phyloP scores from a whole-genome alignment of 345 rosid genomes.

The Hibiscus mutabilis region DNA sequence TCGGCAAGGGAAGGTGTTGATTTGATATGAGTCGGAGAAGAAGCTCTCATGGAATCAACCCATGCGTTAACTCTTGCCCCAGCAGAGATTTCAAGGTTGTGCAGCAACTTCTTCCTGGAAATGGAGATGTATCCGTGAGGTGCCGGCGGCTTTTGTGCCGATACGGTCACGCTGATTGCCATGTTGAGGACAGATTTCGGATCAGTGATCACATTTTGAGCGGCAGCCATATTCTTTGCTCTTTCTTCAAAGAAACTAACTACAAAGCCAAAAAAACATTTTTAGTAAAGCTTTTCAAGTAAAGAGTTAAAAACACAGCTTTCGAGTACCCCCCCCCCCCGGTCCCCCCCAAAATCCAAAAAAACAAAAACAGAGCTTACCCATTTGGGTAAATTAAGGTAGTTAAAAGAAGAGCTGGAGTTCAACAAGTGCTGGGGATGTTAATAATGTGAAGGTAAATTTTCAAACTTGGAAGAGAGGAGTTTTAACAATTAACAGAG shows the following conservation, averaged over 20 bases:
- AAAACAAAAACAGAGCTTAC: slow-evolving; percentile 14
- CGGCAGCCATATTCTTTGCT: slow-evolving; percentile 19
- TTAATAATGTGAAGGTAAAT: neutral
- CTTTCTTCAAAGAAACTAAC: slow-evolving; percentile 30
- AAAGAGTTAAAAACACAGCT: neutral
- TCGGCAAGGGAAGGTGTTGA: slow-evolving; percentile 39
- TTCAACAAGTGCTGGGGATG: neutral
- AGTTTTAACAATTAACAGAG: neutral
- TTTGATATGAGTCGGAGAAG: slow-evolving; percentile 76
- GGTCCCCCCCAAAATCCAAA: neutral
- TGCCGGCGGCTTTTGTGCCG: slow-evolving; percentile 49
- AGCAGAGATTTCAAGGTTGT: slow-evolving; percentile 53
- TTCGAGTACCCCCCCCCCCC: no score
- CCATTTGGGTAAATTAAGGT: slow-evolving; percentile 17
- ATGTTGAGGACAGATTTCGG: slow-evolving; percentile 31
- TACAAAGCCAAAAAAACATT: slow-evolving; percentile 12
- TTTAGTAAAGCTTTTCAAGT: neutral
- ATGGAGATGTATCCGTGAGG: slow-evolving; percentile 42
- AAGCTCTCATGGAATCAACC: slow-evolving; percentile 85
- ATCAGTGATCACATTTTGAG: slow-evolving; percentile 52
- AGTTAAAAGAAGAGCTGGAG: neutral
- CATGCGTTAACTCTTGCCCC: slow-evolving; percentile 60
- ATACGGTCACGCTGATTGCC: slow-evolving; percentile 25
- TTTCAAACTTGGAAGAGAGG: neutral
- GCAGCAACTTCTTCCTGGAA: slow-evolving; percentile 36